Percentiles rank a stretch among this genome's conserved stretches.
These are phyloP conservation scores for Ligustrum vulgare DNA, from an alignment of 257 asterid species.

Conservation along the genomic window DNA sequence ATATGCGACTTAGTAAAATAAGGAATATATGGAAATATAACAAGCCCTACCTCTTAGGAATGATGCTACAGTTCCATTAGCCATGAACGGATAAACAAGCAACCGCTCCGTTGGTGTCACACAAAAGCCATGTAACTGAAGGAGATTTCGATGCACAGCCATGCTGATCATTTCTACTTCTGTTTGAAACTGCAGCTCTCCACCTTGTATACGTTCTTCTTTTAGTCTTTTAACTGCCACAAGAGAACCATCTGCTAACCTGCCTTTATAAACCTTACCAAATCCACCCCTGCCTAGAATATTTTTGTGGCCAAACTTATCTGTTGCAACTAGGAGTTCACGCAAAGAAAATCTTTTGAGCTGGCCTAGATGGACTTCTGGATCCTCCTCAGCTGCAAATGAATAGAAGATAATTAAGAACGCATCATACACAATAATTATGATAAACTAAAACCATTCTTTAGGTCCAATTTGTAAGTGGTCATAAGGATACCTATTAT, in stretches of 20 bases:
- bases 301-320: no score
- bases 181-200: constrained; percentile 38
- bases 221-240: constrained; percentile 46
- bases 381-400: constrained; percentile 32
- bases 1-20: constrained; percentile 10
- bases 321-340: no score
- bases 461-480: not conserved
- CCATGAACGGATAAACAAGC: no score
- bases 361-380: no score
- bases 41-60: no score
- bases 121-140: no score
- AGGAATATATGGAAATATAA: no score
- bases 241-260: not conserved
- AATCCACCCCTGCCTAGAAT: no score
- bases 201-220: constrained; percentile 42
- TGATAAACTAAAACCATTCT: not conserved
- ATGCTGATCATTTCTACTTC: constrained; percentile 31
- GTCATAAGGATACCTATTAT: not conserved
- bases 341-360: no score
- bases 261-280: no score
- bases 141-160: constrained; percentile 31
- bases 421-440: not conserved
- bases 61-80: no score
- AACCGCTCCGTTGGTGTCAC: no score
- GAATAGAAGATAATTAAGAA: constrained; percentile 9